Evolutionary conservation across 2,329 filamentous ascomycete species (phyloP), one percentile per base, ranked within the genome.

Genomic region (Apiospora aurea): DNA sequence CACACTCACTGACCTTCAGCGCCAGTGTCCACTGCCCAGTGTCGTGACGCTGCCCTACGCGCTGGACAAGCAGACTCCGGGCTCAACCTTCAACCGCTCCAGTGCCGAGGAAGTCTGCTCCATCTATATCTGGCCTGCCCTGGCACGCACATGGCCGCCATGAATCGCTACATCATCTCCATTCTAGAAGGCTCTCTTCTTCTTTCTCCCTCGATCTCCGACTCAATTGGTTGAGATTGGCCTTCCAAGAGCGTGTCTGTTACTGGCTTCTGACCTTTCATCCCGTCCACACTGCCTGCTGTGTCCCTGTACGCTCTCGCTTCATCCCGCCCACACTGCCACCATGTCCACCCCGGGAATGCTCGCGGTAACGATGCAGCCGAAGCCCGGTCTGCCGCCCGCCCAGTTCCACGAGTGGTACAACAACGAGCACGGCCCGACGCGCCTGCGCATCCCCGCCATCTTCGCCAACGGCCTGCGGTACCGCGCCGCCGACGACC

Each of bases 351-450:
- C 82, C 71, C 88, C 88, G 13, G 94, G 94, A 73, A 90, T 95
- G 78, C 90, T 97, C 79, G 94, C 92, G 81, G 94, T 97, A 76
- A 95, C 93, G 21, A 97, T 97, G 92, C 91, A 95, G 82, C 94
- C 94, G 77, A 87, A 89, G 80, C 85, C 89, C 72, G 87, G 87
- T 75, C 87, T 94, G 77, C 85, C 91, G 71, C 82, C 87, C 67
- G 86, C 89, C 74, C 90, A 93, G 78, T 97, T 97, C 83, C 93
- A 97, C 82, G 94, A 97, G 80, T 96, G 94, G 93, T 97, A 97
- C 85, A 95, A 97, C 85, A 96, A 95, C 82, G 94, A 97, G 84
- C 94, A 97, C 83, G 94, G 94, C 70, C 94, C 94, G 24, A 89
- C 91, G 21, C 92, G 94, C 67, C 88, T 97, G 8, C 92, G 94